Base-by-base conservation (phyloP, 768 basidiomycete species). In the Podaxis sp. region DNA sequence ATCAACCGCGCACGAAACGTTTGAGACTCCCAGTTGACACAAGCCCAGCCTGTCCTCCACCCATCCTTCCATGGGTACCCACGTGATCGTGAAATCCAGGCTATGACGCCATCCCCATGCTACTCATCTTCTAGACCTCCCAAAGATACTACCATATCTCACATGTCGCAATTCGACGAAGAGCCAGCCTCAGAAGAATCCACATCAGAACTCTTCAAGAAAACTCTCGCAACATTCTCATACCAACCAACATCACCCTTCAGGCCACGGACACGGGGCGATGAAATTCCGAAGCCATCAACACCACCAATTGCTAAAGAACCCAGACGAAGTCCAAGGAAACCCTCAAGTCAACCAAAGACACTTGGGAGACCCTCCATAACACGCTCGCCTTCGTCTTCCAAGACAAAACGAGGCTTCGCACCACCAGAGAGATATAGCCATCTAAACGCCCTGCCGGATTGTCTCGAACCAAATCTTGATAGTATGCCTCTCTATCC, bases 351-450 rank as follows among this genome's bases (percentile, higher is more conserved):
- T 10, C 26, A 37, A 4, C 12, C 12, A 13, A 48, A 20, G 15
- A 28, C 5, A 2, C 1, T 17, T 3, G 44, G 2, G 48, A 22
- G 3, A n/a, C 22, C 28, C 10, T 30, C 41, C 10, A 24, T 2
- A n/a, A 30, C 40, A 46, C 12, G 17, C 1, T 10, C 41, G 2
- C 26, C 17, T 20, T 10, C 52, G 7, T 36, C 24, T 15, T 76
- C 74, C 68, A 78, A 74, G 53, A 66, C 66, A 33, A 80, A 78
- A 66, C 74, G 79, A 56, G 75, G 77, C 12, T 83, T 82, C 66
- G 83, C 84, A 8, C 73, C 75, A 2, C 86, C 86, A 1, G 84
- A 84, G 53, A 72, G 70, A 12, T 86, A 83, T 67, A 75, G 81
- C 0, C 82, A 88, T 71, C 74, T 89, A 12, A 74, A 76, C 20